Evolutionary conservation across 2,329 filamentous ascomycete species (phyloP), one percentile per base, ranked within the genome.

Genomic region (Emmonsiellopsis sp.): DNA sequence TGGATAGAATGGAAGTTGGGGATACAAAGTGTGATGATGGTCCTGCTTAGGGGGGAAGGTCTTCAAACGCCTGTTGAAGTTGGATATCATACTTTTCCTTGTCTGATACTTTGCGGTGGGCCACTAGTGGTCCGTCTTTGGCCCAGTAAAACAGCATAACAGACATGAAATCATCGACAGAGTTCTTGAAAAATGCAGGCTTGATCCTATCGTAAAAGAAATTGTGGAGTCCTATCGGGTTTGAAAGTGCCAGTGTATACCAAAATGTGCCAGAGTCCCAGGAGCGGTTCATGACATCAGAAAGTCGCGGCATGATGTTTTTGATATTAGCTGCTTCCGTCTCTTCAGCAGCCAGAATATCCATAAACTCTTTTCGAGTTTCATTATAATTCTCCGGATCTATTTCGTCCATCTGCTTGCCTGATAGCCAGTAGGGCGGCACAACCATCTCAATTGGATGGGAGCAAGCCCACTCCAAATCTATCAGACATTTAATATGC

Each of bases 381-480:
- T 32, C 31, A 42, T 54, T 30, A 38, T 51, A 54, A 38, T 43
- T 45, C 41, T 37, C 47, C 52, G 41, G 35, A 20, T 50, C 34
- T 43, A 54, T 13, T 40, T 52, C 41, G 30, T 49, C 51, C 15
- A 40, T 26, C 26, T 16, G 9, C 37, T 58, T 50, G 34, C 54
- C 55, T 34, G 64, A 57, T 4, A 63, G 50, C 61, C 62, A 66
- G 42, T 55, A 57, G 1, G 62, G 63, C 37, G 63, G 55, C 6
- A 51, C 53, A n/a, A 65, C 16, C 54, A 62, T 59, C 49, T 65
- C 62, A 5, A 61, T 42, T 8, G 63, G 65, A 6, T 55, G 57
- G 30, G 59, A 56, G 38, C 61, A 63, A 16, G 45, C 31, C 45
- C 45, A 48, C 45, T 48, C 45, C 8, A 48, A 20, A 16, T 48